These are phyloP conservation scores for Alisma plantagoaquatica DNA, from an alignment of 106 monocot species.

Conservation along the genomic window DNA sequence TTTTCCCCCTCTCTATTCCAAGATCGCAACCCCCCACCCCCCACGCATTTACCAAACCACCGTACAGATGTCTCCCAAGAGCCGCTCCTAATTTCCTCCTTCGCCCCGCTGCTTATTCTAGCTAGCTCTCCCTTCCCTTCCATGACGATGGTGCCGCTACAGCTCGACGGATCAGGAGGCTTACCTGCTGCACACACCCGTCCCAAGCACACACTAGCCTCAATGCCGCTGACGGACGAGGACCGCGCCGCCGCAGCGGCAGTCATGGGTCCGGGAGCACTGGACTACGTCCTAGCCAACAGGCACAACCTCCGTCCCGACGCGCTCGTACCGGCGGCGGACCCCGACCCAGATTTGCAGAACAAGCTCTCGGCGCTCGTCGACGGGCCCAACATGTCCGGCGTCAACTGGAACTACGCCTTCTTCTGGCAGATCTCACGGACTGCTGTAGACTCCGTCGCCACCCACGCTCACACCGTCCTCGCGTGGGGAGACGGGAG, in stretches of 20 bases:
- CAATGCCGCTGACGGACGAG: constrained; percentile 23
- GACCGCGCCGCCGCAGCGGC: constrained; percentile 32
- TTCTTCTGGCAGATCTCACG: constrained; percentile 23
- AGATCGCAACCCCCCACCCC: too few relatives aligned
- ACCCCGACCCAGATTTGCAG: constrained; percentile 39
- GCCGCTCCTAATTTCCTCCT: too few relatives aligned
- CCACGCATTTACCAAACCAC: too few relatives aligned
- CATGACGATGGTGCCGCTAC: too few relatives aligned
- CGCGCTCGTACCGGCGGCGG: constrained; percentile 13
- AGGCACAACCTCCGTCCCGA: constrained; percentile 16
- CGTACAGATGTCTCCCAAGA: too few relatives aligned
- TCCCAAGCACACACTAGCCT: too few relatives aligned
- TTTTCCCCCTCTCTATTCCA: too few relatives aligned
- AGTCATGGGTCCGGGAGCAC: constrained; percentile 41
- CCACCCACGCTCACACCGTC: constrained; percentile 28
- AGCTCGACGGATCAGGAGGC: too few relatives aligned
- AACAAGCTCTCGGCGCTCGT: constrained; percentile 51
- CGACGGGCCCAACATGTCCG: constrained; percentile 12
- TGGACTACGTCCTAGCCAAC: constrained; percentile 32
- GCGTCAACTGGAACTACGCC: constrained; percentile 9
- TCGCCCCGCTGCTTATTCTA: too few relatives aligned
- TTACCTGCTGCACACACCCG: too few relatives aligned
- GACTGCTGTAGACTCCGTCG: too few relatives aligned
- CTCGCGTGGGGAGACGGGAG: constrained; percentile 72
- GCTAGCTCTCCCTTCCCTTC: too few relatives aligned